Conservation (phyloP, 371 early-diverging fungal species). For the Capillidium rhysosporum region DNA sequence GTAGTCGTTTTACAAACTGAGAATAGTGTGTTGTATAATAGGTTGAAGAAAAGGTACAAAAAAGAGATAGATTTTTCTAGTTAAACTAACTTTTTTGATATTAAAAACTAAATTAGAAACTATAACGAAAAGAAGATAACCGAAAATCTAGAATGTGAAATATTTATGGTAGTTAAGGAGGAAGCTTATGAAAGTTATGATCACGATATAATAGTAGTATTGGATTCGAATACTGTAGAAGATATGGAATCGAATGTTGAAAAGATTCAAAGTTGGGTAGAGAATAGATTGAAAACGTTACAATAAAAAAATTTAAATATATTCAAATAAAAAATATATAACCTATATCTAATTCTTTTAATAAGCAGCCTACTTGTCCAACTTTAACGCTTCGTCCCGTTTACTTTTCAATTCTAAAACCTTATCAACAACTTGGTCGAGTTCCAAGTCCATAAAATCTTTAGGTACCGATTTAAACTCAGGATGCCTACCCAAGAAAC, state of each 20-base stretch:
- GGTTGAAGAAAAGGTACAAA: conserved; percentile 58
- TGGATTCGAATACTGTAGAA: conserved; percentile 55
- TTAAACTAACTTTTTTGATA: neutral
- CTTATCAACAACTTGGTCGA: no score
- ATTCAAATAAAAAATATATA: no score
- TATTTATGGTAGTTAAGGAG: conserved; percentile 90
- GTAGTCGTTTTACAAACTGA: conserved; percentile 78
- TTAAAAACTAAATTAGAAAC: conserved; percentile 26
- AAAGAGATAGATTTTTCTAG: neutral
- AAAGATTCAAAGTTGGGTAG: conserved; percentile 46
- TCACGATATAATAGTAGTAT: conserved; percentile 57
- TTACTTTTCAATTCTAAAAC: no score
- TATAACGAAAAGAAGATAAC: conserved; percentile 77
- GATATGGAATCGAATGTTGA: conserved; percentile 82
- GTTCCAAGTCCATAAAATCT: no score
- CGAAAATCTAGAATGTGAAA: conserved; percentile 96
- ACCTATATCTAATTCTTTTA: no score
- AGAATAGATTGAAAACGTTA: conserved; percentile 7
- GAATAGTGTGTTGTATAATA: conserved; percentile 56
- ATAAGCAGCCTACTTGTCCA: no score
- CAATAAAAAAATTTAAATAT: no score
- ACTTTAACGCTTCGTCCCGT: no score
- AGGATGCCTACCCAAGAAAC: neutral
- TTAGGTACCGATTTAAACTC: no score
- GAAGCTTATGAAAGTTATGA: conserved; percentile 74